Conservation (phyloP, 2,329 filamentous ascomycete species). For the Colletotrichum sp. region DNA sequence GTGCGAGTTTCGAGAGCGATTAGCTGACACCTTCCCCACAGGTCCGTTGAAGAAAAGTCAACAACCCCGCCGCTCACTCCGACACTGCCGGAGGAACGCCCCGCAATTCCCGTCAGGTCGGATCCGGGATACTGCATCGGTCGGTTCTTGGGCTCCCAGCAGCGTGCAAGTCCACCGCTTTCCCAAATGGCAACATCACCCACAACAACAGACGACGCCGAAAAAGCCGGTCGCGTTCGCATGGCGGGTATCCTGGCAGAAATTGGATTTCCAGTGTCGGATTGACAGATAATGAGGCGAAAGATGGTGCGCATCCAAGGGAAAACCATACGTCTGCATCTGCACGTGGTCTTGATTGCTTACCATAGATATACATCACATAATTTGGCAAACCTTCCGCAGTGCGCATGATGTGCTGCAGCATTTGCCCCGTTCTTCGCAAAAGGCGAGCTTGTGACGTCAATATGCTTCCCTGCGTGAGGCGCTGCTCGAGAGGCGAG, state of each 20-base stretch:
- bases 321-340: not conserved
- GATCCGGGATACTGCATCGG: not conserved
- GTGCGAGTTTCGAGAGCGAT: not conserved
- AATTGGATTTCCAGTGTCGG: not conserved
- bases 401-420: not conserved
- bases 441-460: not conserved
- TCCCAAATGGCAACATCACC: not conserved
- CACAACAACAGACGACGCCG: not conserved
- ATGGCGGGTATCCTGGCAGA: not conserved
- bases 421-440: not conserved
- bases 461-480: not conserved
- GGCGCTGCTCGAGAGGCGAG: not conserved
- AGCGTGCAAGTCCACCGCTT: not conserved
- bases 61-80: not conserved
- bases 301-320: not conserved
- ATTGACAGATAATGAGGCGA: not conserved
- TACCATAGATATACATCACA: not conserved
- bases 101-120: constrained; percentile 4
- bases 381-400: not conserved
- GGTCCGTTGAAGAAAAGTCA: not conserved
- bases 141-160: not conserved
- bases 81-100: not conserved
- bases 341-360: not conserved
- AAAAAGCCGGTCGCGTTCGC: not conserved
- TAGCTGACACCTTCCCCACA: not conserved